These are phyloP conservation scores for Groenewaldozyma auringiensis DNA, from an alignment of 1,139 yeast genomes.

Conservation along the genomic window DNA sequence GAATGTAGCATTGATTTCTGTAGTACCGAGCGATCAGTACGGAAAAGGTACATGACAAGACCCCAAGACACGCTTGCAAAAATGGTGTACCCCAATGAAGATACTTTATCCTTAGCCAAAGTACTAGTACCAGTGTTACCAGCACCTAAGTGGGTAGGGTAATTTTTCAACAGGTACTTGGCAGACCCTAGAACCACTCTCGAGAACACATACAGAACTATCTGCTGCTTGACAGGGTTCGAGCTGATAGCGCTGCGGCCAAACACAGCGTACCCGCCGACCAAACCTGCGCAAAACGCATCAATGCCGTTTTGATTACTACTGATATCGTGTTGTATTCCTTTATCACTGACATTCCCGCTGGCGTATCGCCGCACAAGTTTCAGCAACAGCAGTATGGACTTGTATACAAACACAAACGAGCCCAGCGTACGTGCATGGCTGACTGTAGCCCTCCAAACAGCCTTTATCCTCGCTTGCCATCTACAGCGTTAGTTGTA, in stretches of 20 bases:
- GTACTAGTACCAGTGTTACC: slow-evolving; percentile 7
- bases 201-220: slow-evolving; percentile 55
- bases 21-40: slow-evolving; percentile 53
- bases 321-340: slow-evolving; percentile 15
- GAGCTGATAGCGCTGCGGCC: slow-evolving; percentile 40
- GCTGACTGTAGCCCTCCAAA: slow-evolving; percentile 50
- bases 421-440: slow-evolving; percentile 63
- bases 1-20: slow-evolving; percentile 63
- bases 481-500: slow-evolving; percentile 25
- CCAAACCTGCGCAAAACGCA: slow-evolving; percentile 55
- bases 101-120: slow-evolving; percentile 8
- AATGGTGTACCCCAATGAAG: slow-evolving; percentile 47
- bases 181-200: slow-evolving; percentile 49
- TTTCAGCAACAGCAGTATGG: slow-evolving; percentile 27
- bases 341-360: slow-evolving; percentile 11
- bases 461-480: slow-evolving; percentile 38
- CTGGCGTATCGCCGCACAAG: slow-evolving; percentile 13
- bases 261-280: slow-evolving; percentile 60
- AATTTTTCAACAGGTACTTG: slow-evolving; percentile 31
- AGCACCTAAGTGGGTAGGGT: background rate
- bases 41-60: slow-evolving; percentile 62
- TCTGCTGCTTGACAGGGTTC: slow-evolving; percentile 39
- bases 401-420: slow-evolving; percentile 59
- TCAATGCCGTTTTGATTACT: slow-evolving; percentile 24
- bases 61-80: slow-evolving; percentile 74